These are phyloP conservation scores for Neurospora sp. DNA, from an alignment of 495 filamentous ascomycete genomes.

Conservation along the genomic window DNA sequence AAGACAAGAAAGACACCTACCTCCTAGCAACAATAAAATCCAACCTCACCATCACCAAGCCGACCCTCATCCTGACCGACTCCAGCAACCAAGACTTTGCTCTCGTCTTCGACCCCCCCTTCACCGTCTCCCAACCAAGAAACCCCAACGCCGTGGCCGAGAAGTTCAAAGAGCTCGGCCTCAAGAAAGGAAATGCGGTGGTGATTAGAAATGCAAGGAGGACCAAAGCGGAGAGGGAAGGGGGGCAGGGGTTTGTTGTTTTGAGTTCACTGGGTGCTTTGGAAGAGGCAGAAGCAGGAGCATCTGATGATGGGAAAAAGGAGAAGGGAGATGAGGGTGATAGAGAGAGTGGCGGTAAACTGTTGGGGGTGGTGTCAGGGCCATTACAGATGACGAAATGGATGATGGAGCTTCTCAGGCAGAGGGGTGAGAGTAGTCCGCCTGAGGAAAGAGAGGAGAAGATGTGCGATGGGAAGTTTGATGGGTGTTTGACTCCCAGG, in stretches of 20 bases:
- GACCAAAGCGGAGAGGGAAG: constrained; percentile 21
- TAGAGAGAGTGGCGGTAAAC: constrained; percentile 10
- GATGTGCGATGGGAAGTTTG: constrained; percentile 1
- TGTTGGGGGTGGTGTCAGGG: constrained; percentile 22
- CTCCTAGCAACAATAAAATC: constrained; percentile 34
- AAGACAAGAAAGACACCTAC: constrained; percentile 17
- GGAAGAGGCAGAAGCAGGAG: constrained; percentile 14
- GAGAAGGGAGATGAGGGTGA: constrained; percentile 22
- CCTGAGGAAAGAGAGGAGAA: constrained; percentile 6
- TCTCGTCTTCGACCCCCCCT: constrained; percentile 27
- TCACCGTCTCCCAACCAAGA: constrained; percentile 13
- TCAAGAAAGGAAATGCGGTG: constrained; percentile 24
- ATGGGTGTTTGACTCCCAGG: not conserved
- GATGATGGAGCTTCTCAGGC: constrained; percentile 17
- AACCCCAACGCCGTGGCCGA: not conserved
- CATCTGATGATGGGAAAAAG: constrained; percentile 11
- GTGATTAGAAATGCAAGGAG: constrained; percentile 22
- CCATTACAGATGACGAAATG: constrained; percentile 20
- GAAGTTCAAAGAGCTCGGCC: constrained; percentile 15
- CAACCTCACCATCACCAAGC: constrained; percentile 40
- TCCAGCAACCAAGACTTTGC: constrained; percentile 22
- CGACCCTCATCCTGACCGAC: constrained; percentile 32
- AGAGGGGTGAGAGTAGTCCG: constrained; percentile 2
- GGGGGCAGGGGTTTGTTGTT: constrained; percentile 25
- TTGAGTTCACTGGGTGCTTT: constrained; percentile 13